These are phyloP conservation scores for Albifimbria verrucaria DNA, from an alignment of 2,329 filamentous ascomycete genomes.

Conservation along the genomic window DNA sequence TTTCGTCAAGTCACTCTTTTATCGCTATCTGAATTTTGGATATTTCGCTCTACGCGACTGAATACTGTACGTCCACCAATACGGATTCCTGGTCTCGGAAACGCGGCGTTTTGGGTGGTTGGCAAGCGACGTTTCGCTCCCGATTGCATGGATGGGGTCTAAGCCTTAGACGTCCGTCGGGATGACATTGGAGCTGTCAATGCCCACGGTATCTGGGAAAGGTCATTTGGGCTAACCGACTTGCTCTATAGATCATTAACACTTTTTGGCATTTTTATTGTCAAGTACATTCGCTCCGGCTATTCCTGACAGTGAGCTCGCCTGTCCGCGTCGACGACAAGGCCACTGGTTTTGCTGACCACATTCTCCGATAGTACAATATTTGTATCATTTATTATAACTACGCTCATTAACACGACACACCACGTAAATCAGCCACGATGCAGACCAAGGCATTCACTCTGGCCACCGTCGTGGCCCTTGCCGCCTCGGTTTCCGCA, in stretches of 20 bases:
- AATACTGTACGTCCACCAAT: slow-evolving; percentile 26
- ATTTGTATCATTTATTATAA: slow-evolving; percentile 10
- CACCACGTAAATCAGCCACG: slow-evolving; percentile 14
- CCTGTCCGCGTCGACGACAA: not conserved
- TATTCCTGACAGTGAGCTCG: slow-evolving; percentile 42
- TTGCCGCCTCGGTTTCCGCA: slow-evolving; percentile 41
- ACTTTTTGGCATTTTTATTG: slow-evolving; percentile 49
- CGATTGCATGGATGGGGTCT: too few species aligned
- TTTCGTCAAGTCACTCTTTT: slow-evolving; percentile 48
- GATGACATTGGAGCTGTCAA: not conserved
- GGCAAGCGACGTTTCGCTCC: too few species aligned
- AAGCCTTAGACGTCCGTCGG: not conserved
- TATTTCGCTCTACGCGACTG: slow-evolving; percentile 24
- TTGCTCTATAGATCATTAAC: slow-evolving; percentile 29
- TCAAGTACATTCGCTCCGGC: slow-evolving; percentile 59
- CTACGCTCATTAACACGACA: slow-evolving; percentile 9
- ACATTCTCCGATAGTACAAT: not conserved
- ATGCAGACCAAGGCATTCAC: slow-evolving; percentile 49
- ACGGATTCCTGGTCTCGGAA: too few species aligned
- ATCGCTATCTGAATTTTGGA: slow-evolving; percentile 20
- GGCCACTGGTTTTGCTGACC: not conserved
- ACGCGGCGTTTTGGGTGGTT: too few species aligned
- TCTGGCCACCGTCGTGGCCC: slow-evolving; percentile 46
- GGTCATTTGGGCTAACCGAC: not conserved
- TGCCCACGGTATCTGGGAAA: not conserved